Percentiles rank a stretch among this genome's conserved stretches.
Evolutionary conservation across 2,329 filamentous ascomycete genomes (phyloP).

Genomic region (Diplocarpon rosae): DNA sequence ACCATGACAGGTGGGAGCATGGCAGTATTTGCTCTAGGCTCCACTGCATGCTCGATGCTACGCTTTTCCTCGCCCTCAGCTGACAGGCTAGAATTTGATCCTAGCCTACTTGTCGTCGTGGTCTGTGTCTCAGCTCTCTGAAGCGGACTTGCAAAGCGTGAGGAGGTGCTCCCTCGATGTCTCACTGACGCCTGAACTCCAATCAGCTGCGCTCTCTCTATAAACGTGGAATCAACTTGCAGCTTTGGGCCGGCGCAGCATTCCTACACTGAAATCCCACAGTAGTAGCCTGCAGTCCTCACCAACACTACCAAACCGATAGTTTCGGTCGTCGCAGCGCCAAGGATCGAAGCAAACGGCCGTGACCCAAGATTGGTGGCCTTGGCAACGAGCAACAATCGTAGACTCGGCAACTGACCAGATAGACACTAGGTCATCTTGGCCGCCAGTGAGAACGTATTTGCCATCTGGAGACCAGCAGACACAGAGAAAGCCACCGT

Average conservation of each 20-base stretch:
- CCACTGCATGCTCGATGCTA: conserved; percentile 65
- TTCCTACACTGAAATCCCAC: conserved; percentile 96
- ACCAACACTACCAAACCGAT: conserved; percentile 90
- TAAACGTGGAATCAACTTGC: conserved; percentile 37
- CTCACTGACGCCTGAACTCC: conserved; percentile 38
- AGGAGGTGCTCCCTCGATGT: conserved; percentile 42
- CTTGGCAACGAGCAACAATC: conserved; percentile 84
- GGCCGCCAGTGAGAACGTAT: conserved; percentile 88
- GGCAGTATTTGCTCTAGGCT: conserved; percentile 72
- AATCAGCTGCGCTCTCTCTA: conserved; percentile 15
- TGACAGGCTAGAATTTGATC: conserved; percentile 61
- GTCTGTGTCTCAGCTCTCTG: conserved; percentile 53
- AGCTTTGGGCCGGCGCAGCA: conserved; percentile 83
- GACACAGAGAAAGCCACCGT: conserved; percentile 83
- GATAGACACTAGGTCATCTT: conserved; percentile 92
- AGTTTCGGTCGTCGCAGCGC: conserved; percentile 91
- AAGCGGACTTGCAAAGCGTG: conserved; percentile 35
- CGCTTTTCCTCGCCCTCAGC: conserved; percentile 41
- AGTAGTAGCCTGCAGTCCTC: conserved; percentile 84
- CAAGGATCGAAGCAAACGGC: conserved; percentile 91
- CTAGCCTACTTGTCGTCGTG: conserved; percentile 46
- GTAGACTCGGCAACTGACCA: conserved; percentile 80
- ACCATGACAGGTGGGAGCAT: conserved; percentile 87
- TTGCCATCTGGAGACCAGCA: conserved; percentile 97
- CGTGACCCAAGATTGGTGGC: conserved; percentile 92